Percentiles rank a stretch among this genome's conserved stretches.
Evolutionary conservation across 2,329 filamentous ascomycete genomes (phyloP).

Genomic region (Beauveria scarabaeidicola): DNA sequence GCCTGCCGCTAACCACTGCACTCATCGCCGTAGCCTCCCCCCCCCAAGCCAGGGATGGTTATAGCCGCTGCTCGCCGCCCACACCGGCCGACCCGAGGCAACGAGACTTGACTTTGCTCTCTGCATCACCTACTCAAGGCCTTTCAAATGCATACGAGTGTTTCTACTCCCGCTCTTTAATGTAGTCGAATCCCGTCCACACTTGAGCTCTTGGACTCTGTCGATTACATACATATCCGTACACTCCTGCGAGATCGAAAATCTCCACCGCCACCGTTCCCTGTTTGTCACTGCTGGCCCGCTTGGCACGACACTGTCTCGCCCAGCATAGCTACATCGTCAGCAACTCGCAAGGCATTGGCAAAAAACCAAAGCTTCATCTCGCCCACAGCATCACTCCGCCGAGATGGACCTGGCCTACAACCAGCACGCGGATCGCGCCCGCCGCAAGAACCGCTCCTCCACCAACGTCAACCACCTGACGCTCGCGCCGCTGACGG

Average conservation of each 20-base stretch:
- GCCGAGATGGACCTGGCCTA: slow-evolving; percentile 50
- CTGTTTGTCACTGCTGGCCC: background rate
- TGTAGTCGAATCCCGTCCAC: background rate
- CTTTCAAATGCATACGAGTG: background rate
- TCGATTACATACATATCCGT: no score
- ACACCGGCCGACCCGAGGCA: slow-evolving; percentile 9
- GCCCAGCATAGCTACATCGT: background rate
- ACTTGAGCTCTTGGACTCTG: background rate
- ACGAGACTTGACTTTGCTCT: background rate
- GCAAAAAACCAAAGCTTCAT: background rate
- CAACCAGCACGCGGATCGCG: slow-evolving; percentile 49
- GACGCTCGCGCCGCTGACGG: slow-evolving; percentile 55
- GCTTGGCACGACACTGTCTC: background rate
- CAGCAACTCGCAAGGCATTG: background rate
- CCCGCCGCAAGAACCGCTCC: slow-evolving; percentile 50
- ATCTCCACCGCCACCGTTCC: background rate
- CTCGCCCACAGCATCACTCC: background rate
- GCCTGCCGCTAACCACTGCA: background rate
- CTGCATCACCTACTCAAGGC: background rate
- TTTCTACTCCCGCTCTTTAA: background rate
- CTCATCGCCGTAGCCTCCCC: background rate
- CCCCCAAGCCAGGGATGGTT: background rate
- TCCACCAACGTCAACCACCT: slow-evolving; percentile 51
- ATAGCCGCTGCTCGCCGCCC: slow-evolving; percentile 5
- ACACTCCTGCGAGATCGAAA: no score